Base-by-base conservation (phyloP, 2,329 filamentous ascomycete genomes). In the Rhexocercosporidium sp. region DNA sequence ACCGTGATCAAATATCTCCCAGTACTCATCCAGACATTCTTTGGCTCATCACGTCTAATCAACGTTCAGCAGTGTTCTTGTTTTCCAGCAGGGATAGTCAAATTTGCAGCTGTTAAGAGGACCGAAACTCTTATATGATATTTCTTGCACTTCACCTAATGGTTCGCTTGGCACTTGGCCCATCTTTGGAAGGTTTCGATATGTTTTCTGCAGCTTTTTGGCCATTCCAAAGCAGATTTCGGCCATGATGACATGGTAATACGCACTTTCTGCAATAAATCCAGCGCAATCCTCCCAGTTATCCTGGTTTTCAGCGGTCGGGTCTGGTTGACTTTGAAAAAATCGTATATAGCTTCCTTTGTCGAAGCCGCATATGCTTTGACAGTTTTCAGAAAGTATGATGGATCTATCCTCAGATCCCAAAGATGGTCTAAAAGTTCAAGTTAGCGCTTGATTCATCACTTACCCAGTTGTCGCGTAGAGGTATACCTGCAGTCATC, bases 31-130 rank as follows among this genome's bases (percentile, higher is more conserved):
- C 2, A 57, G n/a, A 3, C n/a, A 57, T 39, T 25, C 25, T 25
- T 57, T 34, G 14, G 54, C 54, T 41, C 34, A 34, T 37, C 54
- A 20, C 54, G 41, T 57, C 54, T 57, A 34, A 9, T 25, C 31
- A 16, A 57, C 41, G 20, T 14, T 57, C 31, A 41, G 31, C 6
- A 14, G 54, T 39, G 22, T 57, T 14, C 54, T 41, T 5, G 31
- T 37, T 20, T 57, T 41, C 54, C 54, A 57, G 11, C 54, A 57
- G 12, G 54, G 54, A 27, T 57, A 57, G 11, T 57, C 31, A 41
- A 41, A 57, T 41, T 12, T 39, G n/a, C 31, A 34, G 22, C 34
- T 57, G 8, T 57, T 20, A 2, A 20, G 20, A 2, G n/a, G 20
- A 22, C 34, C 54, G 41, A 57, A 57, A 8, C 34, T 34, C 8